Evolutionary conservation across 2,329 filamentous ascomycete genomes (phyloP).

Genomic region (Gyromitra esculenta): DNA sequence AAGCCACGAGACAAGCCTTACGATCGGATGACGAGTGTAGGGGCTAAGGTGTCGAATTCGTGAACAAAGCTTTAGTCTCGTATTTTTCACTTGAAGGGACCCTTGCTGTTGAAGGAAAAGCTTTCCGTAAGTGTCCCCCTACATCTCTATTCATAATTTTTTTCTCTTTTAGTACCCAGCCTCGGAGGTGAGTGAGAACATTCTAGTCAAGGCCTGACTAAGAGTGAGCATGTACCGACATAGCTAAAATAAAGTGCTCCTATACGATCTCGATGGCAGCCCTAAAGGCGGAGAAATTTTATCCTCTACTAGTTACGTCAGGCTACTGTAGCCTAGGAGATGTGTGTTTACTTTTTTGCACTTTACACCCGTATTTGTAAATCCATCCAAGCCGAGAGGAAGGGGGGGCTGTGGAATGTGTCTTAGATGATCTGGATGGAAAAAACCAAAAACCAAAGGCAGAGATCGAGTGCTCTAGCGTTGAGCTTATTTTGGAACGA

Average conservation of each 20-base stretch:
- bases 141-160: neutral
- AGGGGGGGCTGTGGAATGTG: constrained; percentile 23
- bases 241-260: neutral
- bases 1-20: neutral
- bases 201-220: constrained; percentile 6
- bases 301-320: neutral
- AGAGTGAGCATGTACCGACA: constrained; percentile 3
- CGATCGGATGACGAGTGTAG: neutral
- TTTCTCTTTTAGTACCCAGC: neutral
- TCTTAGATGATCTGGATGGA: constrained; percentile 3
- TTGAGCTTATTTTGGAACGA: constrained; percentile 22
- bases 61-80: neutral
- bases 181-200: neutral
- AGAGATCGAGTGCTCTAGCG: constrained; percentile 14
- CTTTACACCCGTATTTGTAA: constrained; percentile 12
- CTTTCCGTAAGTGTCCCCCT: neutral
- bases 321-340: neutral
- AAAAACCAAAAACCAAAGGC: too few relatives aligned
- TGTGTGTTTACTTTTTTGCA: neutral
- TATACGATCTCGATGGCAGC: neutral
- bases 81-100: neutral
- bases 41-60: neutral
- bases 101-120: neutral
- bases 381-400: neutral
- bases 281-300: neutral